Evolutionary conservation across 2,329 filamentous ascomycete species (phyloP).

Genomic region (Grosmannia penicillata): DNA sequence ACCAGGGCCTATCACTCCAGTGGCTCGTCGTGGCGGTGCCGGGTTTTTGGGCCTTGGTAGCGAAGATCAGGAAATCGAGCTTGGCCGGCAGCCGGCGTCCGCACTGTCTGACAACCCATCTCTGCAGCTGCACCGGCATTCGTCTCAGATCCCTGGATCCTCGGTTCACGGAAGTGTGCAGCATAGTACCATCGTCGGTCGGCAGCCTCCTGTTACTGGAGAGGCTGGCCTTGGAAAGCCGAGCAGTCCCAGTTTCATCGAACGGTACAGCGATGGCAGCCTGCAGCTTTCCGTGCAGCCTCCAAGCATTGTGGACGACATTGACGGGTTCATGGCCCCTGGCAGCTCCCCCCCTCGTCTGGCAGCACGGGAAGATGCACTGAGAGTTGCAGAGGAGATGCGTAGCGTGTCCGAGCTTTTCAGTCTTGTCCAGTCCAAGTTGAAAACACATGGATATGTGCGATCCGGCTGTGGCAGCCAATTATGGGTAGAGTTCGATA

Average conservation of each 20-base stretch:
- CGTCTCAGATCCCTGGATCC: constrained; percentile 23
- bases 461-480: not conserved
- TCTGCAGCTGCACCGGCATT: constrained; percentile 36
- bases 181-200: constrained; percentile 7
- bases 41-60: not conserved
- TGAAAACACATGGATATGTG: not conserved
- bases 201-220: constrained; percentile 23
- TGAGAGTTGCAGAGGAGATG: constrained; percentile 5
- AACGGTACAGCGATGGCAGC: constrained; percentile 10
- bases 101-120: constrained; percentile 48
- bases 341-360: not conserved
- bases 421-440: constrained; percentile 3
- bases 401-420: constrained; percentile 1
- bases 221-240: constrained; percentile 4
- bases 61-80: constrained; percentile 30
- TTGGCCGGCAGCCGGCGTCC: constrained; percentile 52
- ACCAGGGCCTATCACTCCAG: constrained; percentile 6
- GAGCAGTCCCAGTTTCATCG: constrained; percentile 9
- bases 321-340: not conserved
- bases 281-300: constrained; percentile 1
- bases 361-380: not conserved
- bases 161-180: constrained; percentile 26
- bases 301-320: not conserved
- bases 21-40: not conserved
- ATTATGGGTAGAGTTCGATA: constrained; percentile 9